Percentiles rank a stretch among this genome's conserved stretches.
Evolutionary conservation across 2,329 filamentous ascomycete species (phyloP).

Genomic region (Aureobasidium vineae): DNA sequence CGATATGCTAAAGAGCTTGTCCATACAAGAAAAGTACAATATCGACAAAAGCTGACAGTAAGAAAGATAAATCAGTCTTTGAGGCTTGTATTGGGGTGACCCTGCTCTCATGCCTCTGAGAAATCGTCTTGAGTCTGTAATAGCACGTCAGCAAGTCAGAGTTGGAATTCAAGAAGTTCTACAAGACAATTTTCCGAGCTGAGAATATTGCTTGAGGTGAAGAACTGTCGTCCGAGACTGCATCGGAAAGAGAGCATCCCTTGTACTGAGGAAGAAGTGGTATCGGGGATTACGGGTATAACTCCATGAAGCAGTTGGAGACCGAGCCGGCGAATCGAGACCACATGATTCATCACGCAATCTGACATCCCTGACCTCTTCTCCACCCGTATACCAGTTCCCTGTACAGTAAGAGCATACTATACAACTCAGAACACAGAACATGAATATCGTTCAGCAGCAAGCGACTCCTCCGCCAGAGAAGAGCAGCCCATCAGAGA

Average conservation of each 20-base stretch:
- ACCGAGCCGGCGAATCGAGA: neutral
- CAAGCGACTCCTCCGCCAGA: constrained; percentile 16
- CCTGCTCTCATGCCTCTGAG: neutral
- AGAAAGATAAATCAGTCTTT: neutral
- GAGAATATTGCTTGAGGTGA: neutral
- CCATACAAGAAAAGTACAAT: neutral
- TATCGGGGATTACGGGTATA: constrained; percentile 2
- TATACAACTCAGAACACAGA: neutral
- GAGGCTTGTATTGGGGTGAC: neutral
- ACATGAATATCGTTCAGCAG: constrained; percentile 3
- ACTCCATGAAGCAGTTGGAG: neutral
- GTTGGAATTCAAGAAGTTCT: too few species aligned
- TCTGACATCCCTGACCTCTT: neutral
- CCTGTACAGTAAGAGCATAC: neutral
- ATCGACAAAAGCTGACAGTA: too few species aligned
- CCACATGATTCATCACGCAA: constrained; percentile 22
- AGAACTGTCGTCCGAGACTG: neutral
- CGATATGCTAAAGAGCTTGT: neutral
- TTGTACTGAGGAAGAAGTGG: neutral
- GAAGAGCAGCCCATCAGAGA: neutral
- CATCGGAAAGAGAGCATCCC: neutral
- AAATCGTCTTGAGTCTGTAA: neutral
- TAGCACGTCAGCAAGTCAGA: neutral
- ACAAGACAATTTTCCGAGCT: too few species aligned
- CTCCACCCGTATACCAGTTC: neutral